Conservation (phyloP, 2,329 filamentous ascomycete genomes). For the Diaporthe humulicola region DNA sequence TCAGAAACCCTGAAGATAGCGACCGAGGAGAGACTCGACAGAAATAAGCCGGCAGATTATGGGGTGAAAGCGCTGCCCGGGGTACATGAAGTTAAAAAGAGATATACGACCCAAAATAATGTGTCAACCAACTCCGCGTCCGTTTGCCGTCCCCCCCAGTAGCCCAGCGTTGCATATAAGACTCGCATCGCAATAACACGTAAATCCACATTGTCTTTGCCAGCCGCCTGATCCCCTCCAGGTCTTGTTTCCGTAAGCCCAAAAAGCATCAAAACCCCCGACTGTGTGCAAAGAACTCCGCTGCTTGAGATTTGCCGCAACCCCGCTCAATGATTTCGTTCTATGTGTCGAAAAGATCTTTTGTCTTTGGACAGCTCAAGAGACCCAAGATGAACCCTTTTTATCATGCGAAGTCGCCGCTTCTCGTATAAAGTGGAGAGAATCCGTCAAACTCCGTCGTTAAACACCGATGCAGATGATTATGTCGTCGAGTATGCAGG, state of each 20-base stretch:
- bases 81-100: conserved; percentile 38
- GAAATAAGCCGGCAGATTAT: conserved; percentile 40
- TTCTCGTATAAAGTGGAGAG: conserved; percentile 50
- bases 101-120: conserved; percentile 37
- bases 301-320: conserved; percentile 43
- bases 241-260: conserved; percentile 40
- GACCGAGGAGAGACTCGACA: conserved; percentile 37
- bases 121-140: conserved; percentile 40
- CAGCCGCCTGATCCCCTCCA: conserved; percentile 39
- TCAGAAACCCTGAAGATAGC: conserved; percentile 39
- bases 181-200: conserved; percentile 37
- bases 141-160: conserved; percentile 36
- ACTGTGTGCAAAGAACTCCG: conserved; percentile 53
- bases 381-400: conserved; percentile 62
- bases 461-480: conserved; percentile 61
- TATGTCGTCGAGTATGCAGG: conserved; percentile 41
- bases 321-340: conserved; percentile 55
- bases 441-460: conserved; percentile 58
- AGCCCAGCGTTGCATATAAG: conserved; percentile 37
- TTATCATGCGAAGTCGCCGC: conserved; percentile 57
- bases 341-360: conserved; percentile 63
- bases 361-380: conserved; percentile 64
- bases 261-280: conserved; percentile 42
- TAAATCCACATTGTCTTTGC: conserved; percentile 39
- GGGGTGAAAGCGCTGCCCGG: conserved; percentile 36